These are phyloP conservation scores for Gracilaria caudata DNA, from an alignment of 23 red algal genomes.

Conservation along the genomic window DNA sequence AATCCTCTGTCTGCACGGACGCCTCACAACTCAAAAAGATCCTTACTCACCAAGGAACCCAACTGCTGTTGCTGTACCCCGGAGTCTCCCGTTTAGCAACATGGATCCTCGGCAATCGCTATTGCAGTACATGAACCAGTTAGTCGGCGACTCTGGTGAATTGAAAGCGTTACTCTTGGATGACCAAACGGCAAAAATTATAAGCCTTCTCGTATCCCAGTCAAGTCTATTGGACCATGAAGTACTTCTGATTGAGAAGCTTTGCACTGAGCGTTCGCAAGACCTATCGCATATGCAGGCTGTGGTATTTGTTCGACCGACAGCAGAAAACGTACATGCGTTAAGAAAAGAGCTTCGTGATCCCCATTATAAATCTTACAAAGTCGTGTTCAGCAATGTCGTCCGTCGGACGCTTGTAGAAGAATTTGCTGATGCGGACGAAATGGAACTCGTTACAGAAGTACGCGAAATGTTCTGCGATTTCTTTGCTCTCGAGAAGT, in stretches of 20 bases:
- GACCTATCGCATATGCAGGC: constrained; percentile 71
- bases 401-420: constrained; percentile 80
- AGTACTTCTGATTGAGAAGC: constrained; percentile 70
- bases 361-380: constrained; percentile 81
- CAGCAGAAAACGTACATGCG: constrained; percentile 71
- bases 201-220: constrained; percentile 58
- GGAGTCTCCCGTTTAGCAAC: neutral
- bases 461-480: constrained; percentile 89
- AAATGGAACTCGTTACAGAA: constrained; percentile 61
- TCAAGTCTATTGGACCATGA: constrained; percentile 64
- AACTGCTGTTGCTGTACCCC: neutral
- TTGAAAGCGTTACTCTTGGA: constrained; percentile 96
- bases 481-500: constrained; percentile 63
- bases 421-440: constrained; percentile 96
- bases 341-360: constrained; percentile 77
- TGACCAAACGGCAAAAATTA: constrained; percentile 69
- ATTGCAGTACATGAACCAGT: constrained; percentile 25
- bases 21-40: too few relatives aligned
- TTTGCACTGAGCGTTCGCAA: constrained; percentile 25
- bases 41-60: too few relatives aligned
- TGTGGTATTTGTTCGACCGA: constrained; percentile 86
- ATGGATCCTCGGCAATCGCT: constrained; percentile 64
- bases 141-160: constrained; percentile 47
- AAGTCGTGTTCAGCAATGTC: constrained; percentile 85
- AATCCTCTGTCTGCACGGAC: too few relatives aligned